Percentiles rank a stretch among this genome's conserved stretches.
These are phyloP conservation scores for Aspergillus uvarum DNA, from an alignment of 2,329 filamentous ascomycete species.

Conservation along the genomic window DNA sequence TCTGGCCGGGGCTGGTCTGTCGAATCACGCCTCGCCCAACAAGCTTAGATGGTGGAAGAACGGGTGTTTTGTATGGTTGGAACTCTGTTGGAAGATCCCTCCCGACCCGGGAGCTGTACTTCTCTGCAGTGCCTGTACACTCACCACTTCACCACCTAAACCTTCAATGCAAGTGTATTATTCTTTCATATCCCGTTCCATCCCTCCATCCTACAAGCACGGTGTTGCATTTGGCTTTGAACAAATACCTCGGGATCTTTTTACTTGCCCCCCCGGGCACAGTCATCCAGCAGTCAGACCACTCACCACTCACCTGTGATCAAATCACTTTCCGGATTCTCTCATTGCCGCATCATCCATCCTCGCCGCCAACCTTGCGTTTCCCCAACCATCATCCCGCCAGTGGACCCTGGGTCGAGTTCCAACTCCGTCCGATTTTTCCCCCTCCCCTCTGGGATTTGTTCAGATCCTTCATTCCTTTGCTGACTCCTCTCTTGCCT, in stretches of 20 bases:
- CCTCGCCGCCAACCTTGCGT: conserved; percentile 14
- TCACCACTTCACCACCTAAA: not conserved
- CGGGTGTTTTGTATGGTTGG: conserved; percentile 9
- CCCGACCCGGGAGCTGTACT: too few species aligned
- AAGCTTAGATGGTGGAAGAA: conserved; percentile 9
- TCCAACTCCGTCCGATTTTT: conserved; percentile 15
- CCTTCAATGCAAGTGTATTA: not conserved
- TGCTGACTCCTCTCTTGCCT: not conserved
- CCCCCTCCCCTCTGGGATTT: not conserved
- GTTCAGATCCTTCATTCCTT: conserved; percentile 2
- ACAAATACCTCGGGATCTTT: conserved; percentile 30
- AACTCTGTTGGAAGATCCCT: not conserved
- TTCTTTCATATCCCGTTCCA: not conserved
- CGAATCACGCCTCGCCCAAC: conserved; percentile 22
- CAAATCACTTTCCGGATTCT: not conserved
- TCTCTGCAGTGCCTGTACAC: not conserved
- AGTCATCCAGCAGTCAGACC: conserved; percentile 13
- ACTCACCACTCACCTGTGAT: conserved; percentile 1
- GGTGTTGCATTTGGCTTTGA: not conserved
- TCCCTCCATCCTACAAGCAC: too few species aligned
- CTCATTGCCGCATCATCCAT: conserved; percentile 8
- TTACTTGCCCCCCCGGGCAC: conserved; percentile 4
- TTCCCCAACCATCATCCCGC: conserved; percentile 24
- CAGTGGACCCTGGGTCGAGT: conserved; percentile 19
- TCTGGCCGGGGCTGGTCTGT: conserved; percentile 11